A percentile compares a stretch with the other conserved stretches of the same genome.
Evolutionary conservation across 2,329 filamentous ascomycete genomes (phyloP).

Genomic region (Moelleriella libera): DNA sequence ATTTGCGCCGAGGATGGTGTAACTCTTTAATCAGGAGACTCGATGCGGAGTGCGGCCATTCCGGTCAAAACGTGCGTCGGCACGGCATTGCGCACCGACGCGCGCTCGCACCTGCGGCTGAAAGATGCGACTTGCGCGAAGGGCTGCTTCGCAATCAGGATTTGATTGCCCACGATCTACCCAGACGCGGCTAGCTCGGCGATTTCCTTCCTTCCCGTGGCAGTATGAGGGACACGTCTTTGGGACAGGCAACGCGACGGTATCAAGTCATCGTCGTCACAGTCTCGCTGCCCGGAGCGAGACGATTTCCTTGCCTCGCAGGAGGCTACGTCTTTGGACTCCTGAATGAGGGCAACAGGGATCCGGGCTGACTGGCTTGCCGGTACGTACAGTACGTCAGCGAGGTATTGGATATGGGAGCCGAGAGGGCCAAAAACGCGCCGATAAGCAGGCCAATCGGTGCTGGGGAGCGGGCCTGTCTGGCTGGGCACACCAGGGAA

Average conservation of each 20-base stretch:
- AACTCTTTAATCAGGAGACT: background rate
- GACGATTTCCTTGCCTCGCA: background rate
- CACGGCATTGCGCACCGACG: background rate
- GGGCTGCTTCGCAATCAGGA: background rate
- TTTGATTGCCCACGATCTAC: background rate
- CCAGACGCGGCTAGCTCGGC: no score
- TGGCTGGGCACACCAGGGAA: no score
- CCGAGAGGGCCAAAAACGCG: no score
- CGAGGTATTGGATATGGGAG: no score
- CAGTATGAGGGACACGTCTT: no score
- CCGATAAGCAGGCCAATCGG: no score
- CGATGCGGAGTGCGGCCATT: background rate
- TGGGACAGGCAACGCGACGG: no score
- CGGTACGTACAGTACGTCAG: no score
- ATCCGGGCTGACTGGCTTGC: background rate
- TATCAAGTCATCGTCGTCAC: background rate
- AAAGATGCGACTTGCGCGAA: background rate
- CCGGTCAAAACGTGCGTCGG: background rate
- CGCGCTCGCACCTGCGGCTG: background rate
- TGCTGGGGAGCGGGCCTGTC: no score
- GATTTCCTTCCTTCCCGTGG: no score
- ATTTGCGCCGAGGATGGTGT: no score
- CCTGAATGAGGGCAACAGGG: background rate
- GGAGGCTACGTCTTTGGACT: background rate
- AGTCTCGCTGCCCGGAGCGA: background rate